phyloP scores from a whole-genome alignment of 1,284 basidiomycete genomes.

The Ganoderma sp. region DNA sequence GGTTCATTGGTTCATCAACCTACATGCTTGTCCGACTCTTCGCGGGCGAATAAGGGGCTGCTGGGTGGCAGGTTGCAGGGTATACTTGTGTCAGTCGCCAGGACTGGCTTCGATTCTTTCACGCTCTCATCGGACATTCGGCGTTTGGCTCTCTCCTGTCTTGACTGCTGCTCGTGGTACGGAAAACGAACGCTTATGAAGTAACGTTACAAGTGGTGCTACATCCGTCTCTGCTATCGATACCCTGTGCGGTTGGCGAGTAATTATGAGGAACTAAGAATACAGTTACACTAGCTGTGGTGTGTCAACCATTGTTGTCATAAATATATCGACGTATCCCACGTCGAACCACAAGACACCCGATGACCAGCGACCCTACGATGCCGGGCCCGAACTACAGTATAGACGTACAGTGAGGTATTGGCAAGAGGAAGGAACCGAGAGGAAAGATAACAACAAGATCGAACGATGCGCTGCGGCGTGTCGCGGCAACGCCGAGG shows the following conservation, averaged over 20 bases:
- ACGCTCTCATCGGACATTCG: neutral
- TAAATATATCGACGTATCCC: conserved; percentile 22
- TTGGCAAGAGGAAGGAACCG: neutral
- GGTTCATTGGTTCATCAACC: conserved; percentile 79
- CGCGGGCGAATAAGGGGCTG: conserved; percentile 68
- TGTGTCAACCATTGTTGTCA: conserved; percentile 20
- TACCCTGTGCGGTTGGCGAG: conserved; percentile 33
- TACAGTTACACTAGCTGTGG: conserved; percentile 30
- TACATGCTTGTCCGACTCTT: conserved; percentile 85
- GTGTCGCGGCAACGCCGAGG: neutral
- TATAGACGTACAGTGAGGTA: neutral
- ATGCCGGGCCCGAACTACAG: conserved; percentile 1
- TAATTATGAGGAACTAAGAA: conserved; percentile 22
- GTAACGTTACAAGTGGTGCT: conserved; percentile 33
- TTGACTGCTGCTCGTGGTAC: conserved; percentile 9
- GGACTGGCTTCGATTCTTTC: conserved; percentile 15
- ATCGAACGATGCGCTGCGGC: conserved; percentile 2
- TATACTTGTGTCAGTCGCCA: conserved; percentile 13
- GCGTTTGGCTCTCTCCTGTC: conserved; percentile 3
- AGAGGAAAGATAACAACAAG: neutral
- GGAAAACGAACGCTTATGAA: conserved; percentile 23
- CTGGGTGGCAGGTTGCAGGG: neutral
- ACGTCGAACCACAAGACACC: neutral
- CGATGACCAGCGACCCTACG: neutral
- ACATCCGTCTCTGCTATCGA: conserved; percentile 34